Base-by-base conservation (phyloP, 352 stramenopile species). In the Pythium vanterpoolii region DNA sequence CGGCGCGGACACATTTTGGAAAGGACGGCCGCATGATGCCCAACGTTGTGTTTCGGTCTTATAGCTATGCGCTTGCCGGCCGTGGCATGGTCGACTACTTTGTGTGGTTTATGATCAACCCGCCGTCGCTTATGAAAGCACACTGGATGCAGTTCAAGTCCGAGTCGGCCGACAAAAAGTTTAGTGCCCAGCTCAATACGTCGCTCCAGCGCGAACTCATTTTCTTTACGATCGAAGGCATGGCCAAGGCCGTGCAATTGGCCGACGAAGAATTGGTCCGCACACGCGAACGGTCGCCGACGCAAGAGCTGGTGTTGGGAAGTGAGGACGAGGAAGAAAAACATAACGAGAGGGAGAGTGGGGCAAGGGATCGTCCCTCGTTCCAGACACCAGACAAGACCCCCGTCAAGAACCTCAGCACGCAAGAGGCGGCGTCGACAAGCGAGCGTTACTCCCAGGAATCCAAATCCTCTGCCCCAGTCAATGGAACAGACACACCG, bases 191-290 rank as follows among this genome's bases (percentile, higher is more conserved):
- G 60, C 72, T 96, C 44, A 96, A 96, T 61, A 89, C 76, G 16
- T 83, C 87, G 49, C 68, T 96, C 8, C 83, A 93, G 62, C 78
- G 86, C 21, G 88, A 96, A 48, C 75, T 96, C 24, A 89, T 96
- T 44, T 92, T 92, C 52, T 96, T 93, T 57, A 96, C 88, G n/a
- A 93, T 93, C 34, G 79, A 90, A 28, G 85, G 88, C 10, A 96
- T 96, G 82, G 89, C 78, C 23, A 72, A 76, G 11, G 80, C 88
- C 5, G 72, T 96, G 30, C 72, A 90, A 24, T 63, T 83, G 19
- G 76, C 81, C 4, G 84, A 92, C 39, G 80, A 88, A 13, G 83
- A 90, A 23, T 64, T 89, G 1, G 42, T 84, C 28, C 66, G 64
- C 5, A 54, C 70, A 33, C 72, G 72, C 1, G 66, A 82, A 30